Evolutionary conservation across 805 yeast species (phyloP), one percentile per base, ranked within the genome.

Genomic region (Zygoascus flipseniorum): DNA sequence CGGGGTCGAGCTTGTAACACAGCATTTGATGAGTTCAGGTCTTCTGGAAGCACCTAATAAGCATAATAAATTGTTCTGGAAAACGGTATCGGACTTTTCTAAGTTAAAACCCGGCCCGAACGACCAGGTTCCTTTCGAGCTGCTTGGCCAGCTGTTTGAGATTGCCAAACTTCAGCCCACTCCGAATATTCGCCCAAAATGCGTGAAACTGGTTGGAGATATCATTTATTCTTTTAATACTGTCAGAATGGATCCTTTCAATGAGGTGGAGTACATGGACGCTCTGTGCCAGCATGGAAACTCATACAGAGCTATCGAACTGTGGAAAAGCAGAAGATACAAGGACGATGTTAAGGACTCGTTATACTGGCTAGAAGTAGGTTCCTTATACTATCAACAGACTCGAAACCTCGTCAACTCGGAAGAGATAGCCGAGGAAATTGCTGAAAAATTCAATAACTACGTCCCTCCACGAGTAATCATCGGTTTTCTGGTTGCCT

Each of bases 241-340:
- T 8, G 58, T 52, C 4, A 48, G 64, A 20, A 44, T 61, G 45
- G 64, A 60, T 48, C 59, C 62, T 1, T 53, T 56, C 45, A 61
- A 61, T 49, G 65, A 61, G 43, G 58, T 53, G 3, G 60, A 56
- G 10, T 60, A 60, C 50, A 23, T 61, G 16, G 58, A 57, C 31
- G 54, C 64, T 2, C 31, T 61, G 42, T 43, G 54, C 18, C 18
- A 44, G 11, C 28, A 32, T 13, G 58, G 61, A 8, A 49, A 58
- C 37, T n/a, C 41, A n/a, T 45, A 14, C 31, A 50, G 52, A 39
- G 63, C 61, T 11, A 45, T 58, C 5, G 51, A 52, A 48, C 32
- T 60, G 6, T 60, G 63, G 63, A 52, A 55, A 19, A 37, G 52
- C 9, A 48, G 63, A 19, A 35, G 39, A 20, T 32, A 45, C 6